These are phyloP conservation scores for Dictyostelium purpureum DNA, from an alignment of 78 protist genomes.

Conservation along the genomic window DNA sequence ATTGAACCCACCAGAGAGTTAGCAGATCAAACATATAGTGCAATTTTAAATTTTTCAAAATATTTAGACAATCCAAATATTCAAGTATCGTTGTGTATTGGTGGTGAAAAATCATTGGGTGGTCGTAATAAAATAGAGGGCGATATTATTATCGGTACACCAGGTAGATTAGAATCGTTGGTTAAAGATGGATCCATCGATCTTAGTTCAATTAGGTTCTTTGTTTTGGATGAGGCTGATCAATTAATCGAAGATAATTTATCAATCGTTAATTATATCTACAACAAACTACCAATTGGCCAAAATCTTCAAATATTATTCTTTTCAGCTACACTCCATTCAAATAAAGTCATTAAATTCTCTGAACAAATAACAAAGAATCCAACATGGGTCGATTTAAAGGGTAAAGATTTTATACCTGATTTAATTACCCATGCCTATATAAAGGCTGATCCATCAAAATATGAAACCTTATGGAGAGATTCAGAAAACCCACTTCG, in stretches of 20 bases:
- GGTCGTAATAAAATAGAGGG: slow-evolving; percentile 46
- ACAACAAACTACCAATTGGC: slow-evolving; percentile 29
- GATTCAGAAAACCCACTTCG: neutral
- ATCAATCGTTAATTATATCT: slow-evolving; percentile 36
- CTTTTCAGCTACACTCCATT: slow-evolving; percentile 94
- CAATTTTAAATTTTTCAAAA: slow-evolving; percentile 48
- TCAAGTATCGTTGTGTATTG: slow-evolving; percentile 55
- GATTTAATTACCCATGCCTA: slow-evolving; percentile 69
- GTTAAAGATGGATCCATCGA: slow-evolving; percentile 42
- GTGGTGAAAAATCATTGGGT: slow-evolving; percentile 69
- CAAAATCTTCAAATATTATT: slow-evolving; percentile 64
- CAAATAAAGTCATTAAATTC: slow-evolving; percentile 47
- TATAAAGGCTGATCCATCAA: slow-evolving; percentile 45
- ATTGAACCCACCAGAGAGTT: slow-evolving; percentile 92
- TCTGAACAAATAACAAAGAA: slow-evolving; percentile 52
- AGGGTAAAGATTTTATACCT: slow-evolving; percentile 91
- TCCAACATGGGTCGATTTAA: slow-evolving; percentile 95
- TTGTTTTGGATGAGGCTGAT: slow-evolving; percentile 94
- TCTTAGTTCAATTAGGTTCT: slow-evolving; percentile 62
- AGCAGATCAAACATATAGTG: slow-evolving; percentile 82
- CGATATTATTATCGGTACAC: slow-evolving; percentile 93
- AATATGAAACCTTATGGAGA: slow-evolving; percentile 38
- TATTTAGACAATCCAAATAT: slow-evolving; percentile 58
- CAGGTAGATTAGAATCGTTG: slow-evolving; percentile 84
- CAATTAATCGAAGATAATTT: slow-evolving; percentile 67